Evolutionary conservation across 345 rosid species (phyloP).

Genomic region (Aquilaria yunnanensis): DNA sequence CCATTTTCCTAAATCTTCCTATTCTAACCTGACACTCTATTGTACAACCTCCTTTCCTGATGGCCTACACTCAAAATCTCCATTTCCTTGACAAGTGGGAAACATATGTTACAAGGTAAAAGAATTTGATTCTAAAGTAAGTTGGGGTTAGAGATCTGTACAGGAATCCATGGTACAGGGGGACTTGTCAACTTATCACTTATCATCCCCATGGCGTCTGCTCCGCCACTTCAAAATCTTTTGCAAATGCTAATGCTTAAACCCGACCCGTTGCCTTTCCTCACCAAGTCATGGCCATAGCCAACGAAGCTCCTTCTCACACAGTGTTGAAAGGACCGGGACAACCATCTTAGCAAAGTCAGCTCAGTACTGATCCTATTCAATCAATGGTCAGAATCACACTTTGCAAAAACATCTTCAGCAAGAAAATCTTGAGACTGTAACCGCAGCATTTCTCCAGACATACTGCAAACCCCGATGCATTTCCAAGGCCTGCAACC

Average conservation of each 20-base stretch:
- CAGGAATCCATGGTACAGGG: constrained; percentile 39
- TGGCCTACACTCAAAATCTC: constrained; percentile 30
- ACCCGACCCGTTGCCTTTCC: constrained; percentile 6
- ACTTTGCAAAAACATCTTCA: not conserved
- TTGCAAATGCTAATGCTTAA: constrained; percentile 20
- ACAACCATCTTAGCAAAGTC: constrained; percentile 7
- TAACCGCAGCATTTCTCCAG: constrained; percentile 8
- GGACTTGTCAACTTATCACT: constrained; percentile 14
- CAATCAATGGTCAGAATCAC: constrained; percentile 2
- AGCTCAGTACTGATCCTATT: constrained; percentile 9
- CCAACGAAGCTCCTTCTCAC: constrained; percentile 18
- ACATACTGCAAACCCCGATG: constrained; percentile 5
- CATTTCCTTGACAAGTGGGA: not conserved
- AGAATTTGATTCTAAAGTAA: constrained; percentile 40
- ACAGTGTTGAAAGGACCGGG: constrained; percentile 9
- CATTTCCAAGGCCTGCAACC: constrained; percentile 11
- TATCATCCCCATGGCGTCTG: constrained; percentile 22
- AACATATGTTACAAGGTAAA: constrained; percentile 36
- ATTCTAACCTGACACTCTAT: constrained; percentile 8
- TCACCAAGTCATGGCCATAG: constrained; percentile 5
- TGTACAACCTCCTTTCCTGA: constrained; percentile 24
- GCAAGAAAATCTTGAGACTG: not conserved
- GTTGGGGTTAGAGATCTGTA: constrained; percentile 44
- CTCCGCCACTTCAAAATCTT: constrained; percentile 24
- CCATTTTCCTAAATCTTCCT: constrained; percentile 21